Conservation (phyloP, 73 alveolate genomes). For the Effrenium voratum region DNA sequence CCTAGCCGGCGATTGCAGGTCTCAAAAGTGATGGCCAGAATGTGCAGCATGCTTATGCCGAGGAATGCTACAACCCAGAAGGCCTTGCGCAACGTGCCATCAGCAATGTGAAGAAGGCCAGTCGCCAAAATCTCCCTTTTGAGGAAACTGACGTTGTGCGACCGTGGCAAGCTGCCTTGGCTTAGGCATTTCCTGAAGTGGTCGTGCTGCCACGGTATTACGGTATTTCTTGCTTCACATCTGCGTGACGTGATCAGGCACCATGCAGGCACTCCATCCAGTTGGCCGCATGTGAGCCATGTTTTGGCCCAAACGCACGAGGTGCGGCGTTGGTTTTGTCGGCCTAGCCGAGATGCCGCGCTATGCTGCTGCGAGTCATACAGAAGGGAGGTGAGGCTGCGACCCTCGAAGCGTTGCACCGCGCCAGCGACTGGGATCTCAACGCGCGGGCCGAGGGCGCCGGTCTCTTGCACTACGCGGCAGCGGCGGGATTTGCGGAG, state of each 20-base stretch:
- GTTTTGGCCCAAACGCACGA: no score
- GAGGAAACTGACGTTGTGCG: background rate
- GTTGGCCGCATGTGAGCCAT: no score
- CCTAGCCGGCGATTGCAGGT: no score
- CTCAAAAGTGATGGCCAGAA: no score
- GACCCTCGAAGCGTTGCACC: background rate
- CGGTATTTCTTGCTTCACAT: no score
- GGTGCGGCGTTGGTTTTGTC: no score
- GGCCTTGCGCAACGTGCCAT: slow-evolving; percentile 92
- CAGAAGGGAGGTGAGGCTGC: background rate
- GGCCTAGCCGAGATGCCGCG: background rate
- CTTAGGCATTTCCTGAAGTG: slow-evolving; percentile 60
- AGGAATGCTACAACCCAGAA: slow-evolving; percentile 90
- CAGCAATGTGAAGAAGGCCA: slow-evolving; percentile 77
- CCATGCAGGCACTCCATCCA: no score
- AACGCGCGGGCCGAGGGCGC: slow-evolving; percentile 52
- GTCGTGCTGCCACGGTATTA: slow-evolving; percentile 5
- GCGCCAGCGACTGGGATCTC: background rate
- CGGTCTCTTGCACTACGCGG: slow-evolving; percentile 69
- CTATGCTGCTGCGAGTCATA: slow-evolving; percentile 28
- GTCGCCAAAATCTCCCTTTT: background rate
- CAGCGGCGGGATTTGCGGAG: slow-evolving; percentile 62
- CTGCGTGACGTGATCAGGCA: no score
- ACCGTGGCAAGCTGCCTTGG: background rate
- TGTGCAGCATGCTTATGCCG: background rate